Conservation (phyloP, 2,329 filamentous ascomycete species). For the Ascochyta viciae-villosae region DNA sequence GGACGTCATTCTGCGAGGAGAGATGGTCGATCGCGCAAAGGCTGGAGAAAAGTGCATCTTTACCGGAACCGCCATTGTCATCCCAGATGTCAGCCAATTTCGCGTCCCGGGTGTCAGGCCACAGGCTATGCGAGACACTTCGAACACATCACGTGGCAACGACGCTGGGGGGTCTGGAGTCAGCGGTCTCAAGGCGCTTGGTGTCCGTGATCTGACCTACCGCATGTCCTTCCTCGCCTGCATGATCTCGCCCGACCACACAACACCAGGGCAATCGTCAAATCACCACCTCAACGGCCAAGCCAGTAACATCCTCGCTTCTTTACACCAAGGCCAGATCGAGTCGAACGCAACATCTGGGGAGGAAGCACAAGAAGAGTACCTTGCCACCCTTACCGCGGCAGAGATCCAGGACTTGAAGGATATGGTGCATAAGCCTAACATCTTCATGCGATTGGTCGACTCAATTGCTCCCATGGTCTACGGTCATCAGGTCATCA, state of each 20-base stretch:
- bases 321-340: conserved; percentile 75
- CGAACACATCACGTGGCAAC: conserved; percentile 72
- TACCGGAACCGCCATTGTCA: conserved; percentile 92
- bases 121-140: conserved; percentile 83
- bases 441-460: conserved; percentile 92
- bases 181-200: conserved; percentile 86
- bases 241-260: conserved; percentile 91
- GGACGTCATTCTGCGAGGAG: conserved; percentile 93
- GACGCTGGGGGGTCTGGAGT: conserved; percentile 87
- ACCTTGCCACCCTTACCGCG: conserved; percentile 83
- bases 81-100: conserved; percentile 95
- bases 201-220: conserved; percentile 94
- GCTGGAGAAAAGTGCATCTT: conserved; percentile 99
- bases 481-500: conserved; percentile 96
- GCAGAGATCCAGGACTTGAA: conserved; percentile 91
- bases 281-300: conserved; percentile 74
- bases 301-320: conserved; percentile 82
- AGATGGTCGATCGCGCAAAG: conserved; percentile 97
- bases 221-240: conserved; percentile 95
- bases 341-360: conserved; percentile 70
- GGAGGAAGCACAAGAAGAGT: conserved; percentile 86
- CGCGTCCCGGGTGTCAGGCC: conserved; percentile 85
- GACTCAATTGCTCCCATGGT: conserved; percentile 96
- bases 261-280: conserved; percentile 76
- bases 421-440: conserved; percentile 91